A percentile compares a stretch with the other conserved stretches of the same genome.
These are phyloP conservation scores for Lentithecium fluviatile DNA, from an alignment of 495 filamentous ascomycete species.

Conservation along the genomic window DNA sequence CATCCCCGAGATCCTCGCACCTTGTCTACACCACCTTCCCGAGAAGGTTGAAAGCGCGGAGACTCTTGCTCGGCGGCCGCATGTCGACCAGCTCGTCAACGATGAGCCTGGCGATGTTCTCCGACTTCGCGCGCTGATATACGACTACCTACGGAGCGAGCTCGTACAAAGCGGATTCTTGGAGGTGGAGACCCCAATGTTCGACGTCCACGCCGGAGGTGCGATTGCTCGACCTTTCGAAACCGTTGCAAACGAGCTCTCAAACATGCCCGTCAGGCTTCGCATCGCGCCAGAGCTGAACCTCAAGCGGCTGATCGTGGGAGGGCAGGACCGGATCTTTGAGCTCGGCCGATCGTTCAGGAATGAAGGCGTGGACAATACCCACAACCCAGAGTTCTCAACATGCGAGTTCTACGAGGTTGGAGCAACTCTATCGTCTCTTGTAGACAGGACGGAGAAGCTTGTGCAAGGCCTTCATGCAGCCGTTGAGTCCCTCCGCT, in stretches of 20 bases:
- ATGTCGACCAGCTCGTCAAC: constrained; percentile 81
- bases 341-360: constrained; percentile 93
- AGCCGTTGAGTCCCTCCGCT: constrained; percentile 50
- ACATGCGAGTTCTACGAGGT: constrained; percentile 95
- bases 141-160: constrained; percentile 70
- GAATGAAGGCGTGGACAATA: constrained; percentile 89
- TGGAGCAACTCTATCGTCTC: constrained; percentile 72
- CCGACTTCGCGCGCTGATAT: constrained; percentile 69
- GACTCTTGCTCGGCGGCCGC: constrained; percentile 63
- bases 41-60: constrained; percentile 62
- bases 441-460: constrained; percentile 54
- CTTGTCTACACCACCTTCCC: constrained; percentile 74
- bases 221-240: constrained; percentile 83
- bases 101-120: constrained; percentile 63
- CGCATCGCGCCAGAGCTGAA: constrained; percentile 92
- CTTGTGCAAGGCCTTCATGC: constrained; percentile 44
- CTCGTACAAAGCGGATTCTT: constrained; percentile 69
- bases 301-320: constrained; percentile 88
- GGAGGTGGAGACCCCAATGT: constrained; percentile 86
- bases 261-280: constrained; percentile 65
- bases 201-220: constrained; percentile 73
- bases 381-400: constrained; percentile 95
- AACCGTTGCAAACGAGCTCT: constrained; percentile 69
- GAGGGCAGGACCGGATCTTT: constrained; percentile 85
- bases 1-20: constrained; percentile 69